These are phyloP conservation scores for Solanum hybrid DNA, from an alignment of 305 asterid species.

Conservation along the genomic window DNA sequence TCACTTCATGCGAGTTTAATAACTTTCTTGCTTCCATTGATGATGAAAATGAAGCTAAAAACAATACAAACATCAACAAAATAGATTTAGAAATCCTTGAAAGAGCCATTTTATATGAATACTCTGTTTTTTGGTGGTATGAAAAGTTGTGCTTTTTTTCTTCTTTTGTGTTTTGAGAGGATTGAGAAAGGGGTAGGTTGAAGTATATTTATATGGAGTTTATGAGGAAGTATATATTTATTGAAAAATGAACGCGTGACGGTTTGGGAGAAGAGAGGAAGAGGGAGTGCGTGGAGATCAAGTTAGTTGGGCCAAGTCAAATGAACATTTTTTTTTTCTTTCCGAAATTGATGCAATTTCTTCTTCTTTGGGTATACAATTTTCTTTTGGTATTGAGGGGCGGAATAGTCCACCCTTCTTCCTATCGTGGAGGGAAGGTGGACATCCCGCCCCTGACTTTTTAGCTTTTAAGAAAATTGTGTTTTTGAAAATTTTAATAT, in stretches of 20 bases:
- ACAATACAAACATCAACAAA: not conserved
- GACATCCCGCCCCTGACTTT: not conserved
- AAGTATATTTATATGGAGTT: not conserved
- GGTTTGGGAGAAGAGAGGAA: not conserved
- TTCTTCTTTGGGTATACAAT: not conserved
- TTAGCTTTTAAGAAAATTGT: not conserved
- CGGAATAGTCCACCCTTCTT: not conserved
- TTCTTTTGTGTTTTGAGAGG: not conserved
- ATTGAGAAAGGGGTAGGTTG: constrained; percentile 3
- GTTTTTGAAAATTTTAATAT: not conserved
- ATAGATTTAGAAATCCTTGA: not conserved
- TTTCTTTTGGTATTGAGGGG: not conserved
- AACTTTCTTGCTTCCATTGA: constrained; percentile 18
- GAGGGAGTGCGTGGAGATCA: constrained; percentile 10
- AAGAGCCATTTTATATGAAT: not conserved
- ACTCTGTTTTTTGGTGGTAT: not conserved
- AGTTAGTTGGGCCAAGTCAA: constrained; percentile 28
- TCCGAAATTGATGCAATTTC: not conserved
- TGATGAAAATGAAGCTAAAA: constrained; percentile 9
- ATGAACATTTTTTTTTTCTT: not conserved
- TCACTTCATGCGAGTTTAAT: not conserved
- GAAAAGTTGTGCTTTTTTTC: not conserved
- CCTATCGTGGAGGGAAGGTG: not conserved
- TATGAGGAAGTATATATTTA: not conserved
- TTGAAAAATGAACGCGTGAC: constrained; percentile 5